Percentiles rank a stretch among this genome's conserved stretches.
These are phyloP conservation scores for Tylopilus vinaceipallidus DNA, from an alignment of 768 basidiomycete genomes.

Conservation along the genomic window DNA sequence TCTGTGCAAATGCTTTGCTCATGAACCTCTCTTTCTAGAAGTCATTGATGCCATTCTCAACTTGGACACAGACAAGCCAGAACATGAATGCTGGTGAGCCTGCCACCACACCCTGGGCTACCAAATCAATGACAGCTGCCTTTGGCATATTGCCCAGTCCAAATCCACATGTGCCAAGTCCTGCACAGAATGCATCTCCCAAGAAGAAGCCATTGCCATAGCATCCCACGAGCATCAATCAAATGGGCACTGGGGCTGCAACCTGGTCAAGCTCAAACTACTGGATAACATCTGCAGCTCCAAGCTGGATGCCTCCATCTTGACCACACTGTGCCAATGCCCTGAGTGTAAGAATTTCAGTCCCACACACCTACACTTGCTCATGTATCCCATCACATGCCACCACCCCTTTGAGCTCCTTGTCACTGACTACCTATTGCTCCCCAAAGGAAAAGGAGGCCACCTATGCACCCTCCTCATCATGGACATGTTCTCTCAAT, in stretches of 20 bases:
- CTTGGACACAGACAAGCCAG: neutral
- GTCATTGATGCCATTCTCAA: slow-evolving; percentile 12
- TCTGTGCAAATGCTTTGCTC: neutral
- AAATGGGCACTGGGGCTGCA: slow-evolving; percentile 10
- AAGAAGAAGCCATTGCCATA: slow-evolving; percentile 5
- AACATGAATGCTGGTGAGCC: too few relatives aligned
- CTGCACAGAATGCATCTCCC: neutral
- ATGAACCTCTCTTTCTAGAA: slow-evolving; percentile 19
- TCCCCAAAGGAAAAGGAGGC: slow-evolving; percentile 34
- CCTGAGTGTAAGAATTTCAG: slow-evolving; percentile 25
- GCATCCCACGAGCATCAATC: neutral
- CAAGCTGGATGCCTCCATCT: slow-evolving; percentile 5
- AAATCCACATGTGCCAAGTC: neutral
- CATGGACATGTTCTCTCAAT: slow-evolving; percentile 28
- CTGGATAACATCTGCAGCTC: neutral
- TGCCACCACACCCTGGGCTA: too few relatives aligned
- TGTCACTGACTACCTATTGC: slow-evolving; percentile 32
- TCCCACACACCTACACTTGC: slow-evolving; percentile 15
- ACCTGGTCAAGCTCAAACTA: neutral
- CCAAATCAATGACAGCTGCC: too few relatives aligned
- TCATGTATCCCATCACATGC: slow-evolving; percentile 37
- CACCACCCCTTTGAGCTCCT: slow-evolving; percentile 34
- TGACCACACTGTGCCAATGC: slow-evolving; percentile 18
- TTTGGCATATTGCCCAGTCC: too few relatives aligned
- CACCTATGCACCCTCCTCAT: slow-evolving; percentile 29